Evolutionary conservation across 2,329 filamentous ascomycete species (phyloP).

Genomic region (Nigrospora sphaerica): DNA sequence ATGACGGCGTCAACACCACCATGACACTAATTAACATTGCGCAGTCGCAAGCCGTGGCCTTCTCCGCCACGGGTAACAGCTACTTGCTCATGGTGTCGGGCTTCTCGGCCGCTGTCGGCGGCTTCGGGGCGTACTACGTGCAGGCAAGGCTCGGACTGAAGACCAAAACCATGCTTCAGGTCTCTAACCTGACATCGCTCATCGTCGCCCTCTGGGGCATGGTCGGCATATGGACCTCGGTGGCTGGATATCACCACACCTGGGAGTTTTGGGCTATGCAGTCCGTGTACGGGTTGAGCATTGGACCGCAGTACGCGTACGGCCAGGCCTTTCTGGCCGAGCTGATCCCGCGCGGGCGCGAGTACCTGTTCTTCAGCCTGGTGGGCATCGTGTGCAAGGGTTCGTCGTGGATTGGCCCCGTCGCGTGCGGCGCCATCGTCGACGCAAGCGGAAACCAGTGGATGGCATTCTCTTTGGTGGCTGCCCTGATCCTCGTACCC

Average conservation of each 20-base stretch:
- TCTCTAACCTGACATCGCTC: background rate
- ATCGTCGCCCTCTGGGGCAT: background rate
- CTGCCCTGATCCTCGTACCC: background rate
- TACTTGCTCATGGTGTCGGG: constrained; percentile 1
- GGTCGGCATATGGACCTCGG: background rate
- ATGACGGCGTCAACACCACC: background rate
- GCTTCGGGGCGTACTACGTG: background rate
- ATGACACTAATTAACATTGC: background rate
- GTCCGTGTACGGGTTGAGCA: background rate
- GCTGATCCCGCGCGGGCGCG: background rate
- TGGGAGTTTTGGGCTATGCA: background rate
- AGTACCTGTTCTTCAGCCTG: constrained; percentile 1
- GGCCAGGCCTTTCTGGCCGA: background rate
- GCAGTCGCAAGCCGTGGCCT: background rate
- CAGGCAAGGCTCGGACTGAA: background rate
- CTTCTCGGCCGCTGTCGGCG: background rate
- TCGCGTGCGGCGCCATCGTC: constrained; percentile 1
- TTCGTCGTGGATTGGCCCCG: constrained; percentile 1
- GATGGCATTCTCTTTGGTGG: background rate
- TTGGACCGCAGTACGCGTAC: constrained; percentile 1
- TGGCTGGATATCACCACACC: background rate
- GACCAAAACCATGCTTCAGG: background rate
- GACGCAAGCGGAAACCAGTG: background rate
- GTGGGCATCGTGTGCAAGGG: constrained; percentile 1
- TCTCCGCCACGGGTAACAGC: background rate